A percentile compares a stretch with the other conserved stretches of the same genome.
Conservation (phyloP, 73 alveolate species). For the Paramecium sonneborni region DNA sequence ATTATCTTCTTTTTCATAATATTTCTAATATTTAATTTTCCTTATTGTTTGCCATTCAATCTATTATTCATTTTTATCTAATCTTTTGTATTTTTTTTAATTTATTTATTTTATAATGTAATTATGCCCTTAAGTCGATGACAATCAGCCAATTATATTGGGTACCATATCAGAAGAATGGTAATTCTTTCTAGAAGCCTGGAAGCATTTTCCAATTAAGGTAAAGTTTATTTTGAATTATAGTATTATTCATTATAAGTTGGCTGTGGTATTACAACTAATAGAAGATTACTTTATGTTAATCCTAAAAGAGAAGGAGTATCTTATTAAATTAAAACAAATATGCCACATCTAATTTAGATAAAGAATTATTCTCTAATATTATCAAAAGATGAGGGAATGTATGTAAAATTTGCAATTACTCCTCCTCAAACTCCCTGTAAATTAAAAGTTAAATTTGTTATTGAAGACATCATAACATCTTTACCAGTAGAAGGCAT, state of each 20-base stretch:
- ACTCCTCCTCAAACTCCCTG: conserved; percentile 37
- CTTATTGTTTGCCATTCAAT: too few species aligned
- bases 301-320: neutral
- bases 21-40: too few species aligned
- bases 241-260: conserved; percentile 14
- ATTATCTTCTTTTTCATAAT: neutral
- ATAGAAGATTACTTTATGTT: neutral
- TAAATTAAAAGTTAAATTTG: neutral
- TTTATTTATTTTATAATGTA: too few species aligned
- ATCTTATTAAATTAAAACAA: neutral
- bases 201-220: conserved; percentile 40
- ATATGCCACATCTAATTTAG: neutral
- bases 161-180: neutral
- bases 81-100: too few species aligned
- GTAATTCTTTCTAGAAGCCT: neutral
- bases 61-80: too few species aligned
- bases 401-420: neutral
- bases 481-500: conserved; percentile 22
- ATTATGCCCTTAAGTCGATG: neutral
- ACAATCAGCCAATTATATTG: neutral
- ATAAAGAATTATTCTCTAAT: conserved; percentile 8
- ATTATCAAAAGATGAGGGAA: conserved; percentile 15
- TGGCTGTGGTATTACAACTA: neutral
- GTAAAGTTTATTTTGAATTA: neutral
- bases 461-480: neutral